Conservation (phyloP, 352 stramenopile species). For the Pythium aphanidermatum region DNA sequence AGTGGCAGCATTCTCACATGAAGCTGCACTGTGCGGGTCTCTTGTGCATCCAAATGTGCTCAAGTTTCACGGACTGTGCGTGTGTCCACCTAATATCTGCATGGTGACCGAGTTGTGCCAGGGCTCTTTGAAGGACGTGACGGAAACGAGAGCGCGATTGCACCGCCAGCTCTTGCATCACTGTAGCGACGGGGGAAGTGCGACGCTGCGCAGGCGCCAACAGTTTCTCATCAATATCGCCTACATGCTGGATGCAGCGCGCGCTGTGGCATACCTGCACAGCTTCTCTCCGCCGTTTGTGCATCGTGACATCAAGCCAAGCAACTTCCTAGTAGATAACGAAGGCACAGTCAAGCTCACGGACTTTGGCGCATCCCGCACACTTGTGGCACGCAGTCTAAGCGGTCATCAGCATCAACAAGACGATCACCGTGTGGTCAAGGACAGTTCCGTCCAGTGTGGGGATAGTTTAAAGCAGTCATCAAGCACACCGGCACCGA, state of each 20-base stretch:
- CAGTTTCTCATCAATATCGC: constrained; percentile 40
- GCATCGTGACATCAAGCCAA: constrained; percentile 56
- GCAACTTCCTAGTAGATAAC: constrained; percentile 68
- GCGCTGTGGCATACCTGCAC: constrained; percentile 52
- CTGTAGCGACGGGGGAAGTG: too few relatives aligned
- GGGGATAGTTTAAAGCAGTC: neutral
- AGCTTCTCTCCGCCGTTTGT: constrained; percentile 58
- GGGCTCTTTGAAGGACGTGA: constrained; percentile 39
- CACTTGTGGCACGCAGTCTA: constrained; percentile 16
- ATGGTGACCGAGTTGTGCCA: constrained; percentile 64
- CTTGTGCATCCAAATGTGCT: constrained; percentile 57
- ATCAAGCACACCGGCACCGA: constrained; percentile 22
- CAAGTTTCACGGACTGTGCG: constrained; percentile 52
- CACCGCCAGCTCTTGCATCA: too few relatives aligned
- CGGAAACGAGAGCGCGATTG: too few relatives aligned
- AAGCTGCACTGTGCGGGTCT: constrained; percentile 27
- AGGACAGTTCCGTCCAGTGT: neutral
- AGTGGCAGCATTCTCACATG: constrained; percentile 31
- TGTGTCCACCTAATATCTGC: constrained; percentile 66
- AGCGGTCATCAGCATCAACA: constrained; percentile 11
- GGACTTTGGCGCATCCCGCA: constrained; percentile 68
- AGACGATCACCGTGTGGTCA: neutral
- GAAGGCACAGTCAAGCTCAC: constrained; percentile 64
- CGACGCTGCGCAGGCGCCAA: too few relatives aligned
- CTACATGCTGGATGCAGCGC: constrained; percentile 48